A percentile compares a stretch with the other conserved stretches of the same genome.
Conservation (phyloP, 768 basidiomycete genomes). For the Tricholoma sp. region DNA sequence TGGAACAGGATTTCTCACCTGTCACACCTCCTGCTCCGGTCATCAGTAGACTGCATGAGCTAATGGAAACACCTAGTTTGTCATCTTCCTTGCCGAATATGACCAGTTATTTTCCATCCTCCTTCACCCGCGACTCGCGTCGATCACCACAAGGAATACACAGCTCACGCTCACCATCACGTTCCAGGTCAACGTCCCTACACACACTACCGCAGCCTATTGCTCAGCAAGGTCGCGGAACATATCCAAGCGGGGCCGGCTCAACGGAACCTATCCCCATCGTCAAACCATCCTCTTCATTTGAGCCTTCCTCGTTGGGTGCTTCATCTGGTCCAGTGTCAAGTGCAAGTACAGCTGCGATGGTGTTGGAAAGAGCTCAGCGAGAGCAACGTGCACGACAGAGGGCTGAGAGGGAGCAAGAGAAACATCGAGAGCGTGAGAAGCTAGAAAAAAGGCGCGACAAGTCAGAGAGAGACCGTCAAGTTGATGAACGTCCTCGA, state of each 20-base stretch:
- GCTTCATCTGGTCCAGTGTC: conserved; percentile 26
- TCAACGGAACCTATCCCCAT: background rate
- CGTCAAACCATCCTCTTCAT: conserved; percentile 6
- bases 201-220: conserved; percentile 15
- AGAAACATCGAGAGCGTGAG: conserved; percentile 10
- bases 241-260: background rate
- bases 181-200: conserved; percentile 18
- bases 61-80: conserved; percentile 37
- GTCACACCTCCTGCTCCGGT: conserved; percentile 5
- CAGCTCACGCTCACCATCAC: conserved; percentile 11
- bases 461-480: conserved; percentile 2
- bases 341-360: conserved; percentile 49
- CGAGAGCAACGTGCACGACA: conserved; percentile 18
- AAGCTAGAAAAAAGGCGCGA: conserved; percentile 12
- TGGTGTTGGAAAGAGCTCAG: conserved; percentile 41
- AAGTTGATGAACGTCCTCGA: conserved; percentile 2
- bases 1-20: background rate
- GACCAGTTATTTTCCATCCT: conserved; percentile 15
- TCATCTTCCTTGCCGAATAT: conserved; percentile 43
- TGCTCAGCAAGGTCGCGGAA: conserved; percentile 12
- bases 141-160: conserved; percentile 9
- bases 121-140: conserved; percentile 14
- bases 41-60: conserved; percentile 37
- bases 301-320: background rate
- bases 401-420: conserved; percentile 7